These are phyloP conservation scores for Podosphaera leucotricha DNA, from an alignment of 2,329 filamentous ascomycete genomes.

Conservation along the genomic window DNA sequence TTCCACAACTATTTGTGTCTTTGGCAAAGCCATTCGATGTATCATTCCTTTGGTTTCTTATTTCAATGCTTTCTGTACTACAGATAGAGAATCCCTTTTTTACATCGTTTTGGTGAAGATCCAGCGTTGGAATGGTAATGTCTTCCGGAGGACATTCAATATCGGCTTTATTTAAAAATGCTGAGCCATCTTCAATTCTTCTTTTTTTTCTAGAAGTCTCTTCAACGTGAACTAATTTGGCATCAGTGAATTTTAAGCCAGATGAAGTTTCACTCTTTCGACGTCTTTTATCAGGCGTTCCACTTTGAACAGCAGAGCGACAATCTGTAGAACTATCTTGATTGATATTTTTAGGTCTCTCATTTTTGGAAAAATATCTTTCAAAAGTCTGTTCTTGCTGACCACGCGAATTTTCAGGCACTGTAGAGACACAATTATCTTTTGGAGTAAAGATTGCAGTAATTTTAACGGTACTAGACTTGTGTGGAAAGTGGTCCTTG, in stretches of 20 bases:
- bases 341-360: slow-evolving; percentile 35
- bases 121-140: slow-evolving; percentile 4
- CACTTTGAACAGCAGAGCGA: slow-evolving; percentile 23
- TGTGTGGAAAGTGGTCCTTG: slow-evolving; percentile 13
- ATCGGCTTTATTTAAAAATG: not conserved
- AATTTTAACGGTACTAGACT: slow-evolving; percentile 25
- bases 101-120: slow-evolving; percentile 6
- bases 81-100: not conserved
- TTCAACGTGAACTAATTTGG: slow-evolving; percentile 23
- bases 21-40: not conserved
- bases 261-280: slow-evolving; percentile 36
- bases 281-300: slow-evolving; percentile 31
- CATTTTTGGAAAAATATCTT: slow-evolving; percentile 13
- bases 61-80: not conserved
- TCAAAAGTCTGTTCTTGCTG: slow-evolving; percentile 9
- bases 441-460: slow-evolving; percentile 16
- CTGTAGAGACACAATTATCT: slow-evolving; percentile 1
- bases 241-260: slow-evolving; percentile 19
- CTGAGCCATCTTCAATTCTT: slow-evolving; percentile 27
- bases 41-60: not conserved
- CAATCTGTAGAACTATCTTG: slow-evolving; percentile 36
- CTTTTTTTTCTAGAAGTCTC: slow-evolving; percentile 31
- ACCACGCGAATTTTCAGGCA: slow-evolving; percentile 2
- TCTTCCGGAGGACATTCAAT: not conserved
- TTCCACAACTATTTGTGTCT: not conserved